Conservation (phyloP, 2,329 filamentous ascomycete species). For the Colletotrichum theobromicola region DNA sequence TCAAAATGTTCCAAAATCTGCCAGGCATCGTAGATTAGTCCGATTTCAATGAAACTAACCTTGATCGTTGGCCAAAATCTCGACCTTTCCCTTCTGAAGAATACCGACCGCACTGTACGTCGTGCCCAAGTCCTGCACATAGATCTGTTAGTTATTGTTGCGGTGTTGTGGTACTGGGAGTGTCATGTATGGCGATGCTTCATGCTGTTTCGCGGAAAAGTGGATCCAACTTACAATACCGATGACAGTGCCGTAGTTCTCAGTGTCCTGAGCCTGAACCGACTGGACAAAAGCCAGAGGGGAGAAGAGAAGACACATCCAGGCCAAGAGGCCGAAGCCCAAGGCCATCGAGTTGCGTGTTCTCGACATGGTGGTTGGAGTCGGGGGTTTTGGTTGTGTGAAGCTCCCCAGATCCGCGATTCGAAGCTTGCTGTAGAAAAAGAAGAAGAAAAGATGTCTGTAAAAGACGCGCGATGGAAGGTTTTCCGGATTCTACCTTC, state of each 20-base stretch:
- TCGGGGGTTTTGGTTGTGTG: conserved; percentile 19
- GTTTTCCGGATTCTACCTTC: conserved; percentile 7
- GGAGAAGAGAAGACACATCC: conserved; percentile 87
- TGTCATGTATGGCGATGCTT: fast-evolving
- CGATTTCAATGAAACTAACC: conserved; percentile 26
- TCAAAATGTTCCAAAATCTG: neutral
- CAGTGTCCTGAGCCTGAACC: conserved; percentile 74
- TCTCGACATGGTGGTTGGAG: conserved; percentile 48
- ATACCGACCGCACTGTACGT: conserved; percentile 92
- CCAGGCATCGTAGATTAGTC: neutral
- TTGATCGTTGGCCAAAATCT: conserved; percentile 96
- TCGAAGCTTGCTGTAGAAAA: neutral
- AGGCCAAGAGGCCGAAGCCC: conserved; percentile 88
- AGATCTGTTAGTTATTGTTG: neutral
- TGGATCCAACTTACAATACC: conserved; percentile 73
- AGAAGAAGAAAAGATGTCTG: neutral
- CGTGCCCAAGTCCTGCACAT: conserved; percentile 77
- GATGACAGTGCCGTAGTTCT: conserved; percentile 87
- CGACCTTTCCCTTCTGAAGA: conserved; percentile 94
- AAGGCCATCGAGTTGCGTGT: conserved; percentile 74
- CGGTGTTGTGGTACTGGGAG: neutral
- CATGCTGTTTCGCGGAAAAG: neutral
- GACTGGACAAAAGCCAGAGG: conserved; percentile 85
- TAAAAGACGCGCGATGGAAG: neutral
- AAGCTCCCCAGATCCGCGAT: conserved; percentile 16